These are phyloP conservation scores for Candida manassasensis DNA, from an alignment of 805 yeast species.

Conservation along the genomic window DNA sequence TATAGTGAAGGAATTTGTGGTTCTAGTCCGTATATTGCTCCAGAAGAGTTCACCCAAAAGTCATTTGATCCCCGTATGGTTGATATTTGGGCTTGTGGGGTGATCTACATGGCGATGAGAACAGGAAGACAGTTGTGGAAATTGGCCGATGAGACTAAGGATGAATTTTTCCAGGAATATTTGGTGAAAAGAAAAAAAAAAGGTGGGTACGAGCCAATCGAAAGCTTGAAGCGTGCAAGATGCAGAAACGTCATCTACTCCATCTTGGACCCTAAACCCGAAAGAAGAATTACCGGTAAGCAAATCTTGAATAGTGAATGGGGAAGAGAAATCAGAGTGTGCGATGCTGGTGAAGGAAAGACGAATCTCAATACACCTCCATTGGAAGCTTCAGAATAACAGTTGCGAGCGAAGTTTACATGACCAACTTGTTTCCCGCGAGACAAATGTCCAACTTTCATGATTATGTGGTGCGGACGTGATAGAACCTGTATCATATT, in stretches of 20 bases:
- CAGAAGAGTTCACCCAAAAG: constrained; percentile 66
- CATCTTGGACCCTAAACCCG: constrained; percentile 86
- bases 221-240: constrained; percentile 73
- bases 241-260: constrained; percentile 93
- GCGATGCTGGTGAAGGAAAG: constrained; percentile 60
- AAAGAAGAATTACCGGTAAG: constrained; percentile 78
- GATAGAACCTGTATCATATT: no score
- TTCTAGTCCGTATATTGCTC: constrained; percentile 85
- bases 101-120: constrained; percentile 88
- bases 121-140: constrained; percentile 94
- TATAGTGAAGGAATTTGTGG: constrained; percentile 77
- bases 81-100: constrained; percentile 93
- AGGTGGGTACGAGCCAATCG: constrained; percentile 90
- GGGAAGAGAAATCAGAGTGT: constrained; percentile 85
- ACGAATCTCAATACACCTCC: not conserved
- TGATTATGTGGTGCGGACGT: no score
- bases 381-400: not conserved
- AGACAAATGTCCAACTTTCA: no score
- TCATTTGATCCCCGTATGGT: constrained; percentile 79
- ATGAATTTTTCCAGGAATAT: constrained; percentile 75
- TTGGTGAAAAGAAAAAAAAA: constrained; percentile 74
- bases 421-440: no score
- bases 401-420: no score
- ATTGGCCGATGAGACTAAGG: constrained; percentile 66
- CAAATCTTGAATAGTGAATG: constrained; percentile 91